Evolutionary conservation across 441 rosid genomes (phyloP), one percentile per base, ranked within the genome.

Genomic region (Bruguiera hainesii): DNA sequence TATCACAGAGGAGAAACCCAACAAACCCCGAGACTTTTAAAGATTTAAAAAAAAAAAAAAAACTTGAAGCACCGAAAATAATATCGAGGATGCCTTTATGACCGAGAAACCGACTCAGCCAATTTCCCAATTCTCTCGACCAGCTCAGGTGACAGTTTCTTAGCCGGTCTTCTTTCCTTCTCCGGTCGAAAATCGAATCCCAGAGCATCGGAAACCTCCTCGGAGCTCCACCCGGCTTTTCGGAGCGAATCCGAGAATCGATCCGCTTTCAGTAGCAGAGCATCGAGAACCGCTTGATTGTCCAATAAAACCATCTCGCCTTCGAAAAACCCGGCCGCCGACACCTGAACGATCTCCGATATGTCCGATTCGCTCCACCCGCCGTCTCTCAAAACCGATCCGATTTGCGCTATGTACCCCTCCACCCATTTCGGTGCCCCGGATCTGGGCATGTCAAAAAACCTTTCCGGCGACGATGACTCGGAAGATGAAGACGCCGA

Each of bases 161-260:
- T 89, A 2, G 70, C 89, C 80, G 90, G 96, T 82, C 84, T 88
- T 77, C 78, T 83, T 72, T 80, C 96, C 77, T 87, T 89, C 75
- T 80, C 94, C 77, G 81, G 86, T 79, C 92, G 81, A 64, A 84
- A 88, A 88, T 91, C 88, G 55, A 91, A 91, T 8, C 97, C 89
- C 2, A 94, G 66, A 0, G 88, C 96, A 23, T 94, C 98, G 53
- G 99, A 87, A 0, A 94, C 99, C 68, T 94, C 98, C 23, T 94
- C 99, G 56, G 96, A 86, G 87, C 96, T 94, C 98, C 98, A 94
- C 60, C 98, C 98, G 56, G 96, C 88, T 77, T 89, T 88, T 0
- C 89, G 83, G 61, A 94, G 94, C 19, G 89, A 81, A 30, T 88
- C 96, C 56, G 99, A 88, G 53, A 85, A 88, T 80, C 99, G 91